A percentile compares a stretch with the other conserved stretches of the same genome.
Evolutionary conservation across 1,284 basidiomycete genomes (phyloP).

Genomic region (Cutaneotrichosporon sp.): DNA sequence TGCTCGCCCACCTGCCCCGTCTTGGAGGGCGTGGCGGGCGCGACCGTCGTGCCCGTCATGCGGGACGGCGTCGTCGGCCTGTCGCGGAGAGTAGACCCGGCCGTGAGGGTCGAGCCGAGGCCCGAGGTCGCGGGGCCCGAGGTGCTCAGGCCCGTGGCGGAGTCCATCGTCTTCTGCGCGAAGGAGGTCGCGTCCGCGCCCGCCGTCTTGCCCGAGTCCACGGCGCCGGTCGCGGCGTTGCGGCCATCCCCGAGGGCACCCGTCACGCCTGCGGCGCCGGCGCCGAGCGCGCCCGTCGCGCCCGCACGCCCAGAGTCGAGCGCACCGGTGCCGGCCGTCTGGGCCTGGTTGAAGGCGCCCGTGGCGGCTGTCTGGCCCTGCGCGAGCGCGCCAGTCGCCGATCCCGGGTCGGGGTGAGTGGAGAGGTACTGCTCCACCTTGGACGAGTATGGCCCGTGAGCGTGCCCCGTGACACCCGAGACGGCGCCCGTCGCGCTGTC

Average conservation of each 20-base stretch:
- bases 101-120: neutral
- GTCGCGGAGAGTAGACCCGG: neutral
- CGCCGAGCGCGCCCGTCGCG: neutral
- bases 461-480: neutral
- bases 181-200: conserved; percentile 1
- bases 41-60: neutral
- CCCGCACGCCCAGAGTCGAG: neutral
- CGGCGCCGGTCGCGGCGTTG: neutral
- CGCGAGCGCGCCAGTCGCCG: neutral
- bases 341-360: neutral
- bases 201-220: neutral
- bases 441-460: too few relatives aligned
- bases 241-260: neutral
- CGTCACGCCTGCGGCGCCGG: neutral
- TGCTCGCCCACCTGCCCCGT: neutral
- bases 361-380: neutral
- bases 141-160: neutral
- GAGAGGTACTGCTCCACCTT: too few relatives aligned
- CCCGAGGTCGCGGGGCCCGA: too few relatives aligned
- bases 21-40: neutral
- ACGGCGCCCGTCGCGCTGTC: neutral
- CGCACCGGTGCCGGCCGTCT: neutral
- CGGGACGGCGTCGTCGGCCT: neutral
- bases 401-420: too few relatives aligned
- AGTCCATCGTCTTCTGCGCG: conserved; percentile 9